phyloP scores from a whole-genome alignment of 495 filamentous ascomycete genomes.

The Xeromyces bisporus region DNA sequence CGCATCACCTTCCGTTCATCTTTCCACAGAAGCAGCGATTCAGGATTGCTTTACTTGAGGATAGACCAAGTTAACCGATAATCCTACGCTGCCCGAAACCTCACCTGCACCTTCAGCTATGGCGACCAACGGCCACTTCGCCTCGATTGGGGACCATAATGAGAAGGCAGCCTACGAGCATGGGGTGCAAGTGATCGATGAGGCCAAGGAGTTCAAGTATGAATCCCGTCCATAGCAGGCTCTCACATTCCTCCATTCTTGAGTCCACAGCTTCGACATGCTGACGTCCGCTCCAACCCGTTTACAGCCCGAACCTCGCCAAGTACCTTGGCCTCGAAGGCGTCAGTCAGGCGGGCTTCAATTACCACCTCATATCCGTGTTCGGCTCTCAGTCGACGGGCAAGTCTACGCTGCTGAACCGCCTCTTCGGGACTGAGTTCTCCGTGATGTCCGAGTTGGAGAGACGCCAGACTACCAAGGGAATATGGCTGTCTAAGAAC shows the following conservation, averaged over 20 bases:
- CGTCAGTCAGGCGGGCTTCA: slow-evolving; percentile 79
- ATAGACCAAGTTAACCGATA: too few relatives aligned
- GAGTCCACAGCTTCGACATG: too few relatives aligned
- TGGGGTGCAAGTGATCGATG: slow-evolving; percentile 93
- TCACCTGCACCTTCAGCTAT: slow-evolving; percentile 41
- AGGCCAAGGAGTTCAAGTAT: slow-evolving; percentile 92
- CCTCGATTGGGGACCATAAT: slow-evolving; percentile 49
- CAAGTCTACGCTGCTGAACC: slow-evolving; percentile 91
- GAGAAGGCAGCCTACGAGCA: slow-evolving; percentile 59
- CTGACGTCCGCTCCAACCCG: too few relatives aligned
- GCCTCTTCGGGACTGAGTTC: slow-evolving; percentile 90
- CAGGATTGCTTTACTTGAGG: slow-evolving; percentile 6
- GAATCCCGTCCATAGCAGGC: slow-evolving; percentile 2
- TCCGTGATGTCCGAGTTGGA: slow-evolving; percentile 88
- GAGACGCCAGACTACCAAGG: slow-evolving; percentile 90
- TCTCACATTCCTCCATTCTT: neutral
- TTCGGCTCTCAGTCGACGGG: slow-evolving; percentile 98
- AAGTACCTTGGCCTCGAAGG: slow-evolving; percentile 65
- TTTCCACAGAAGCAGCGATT: too few relatives aligned
- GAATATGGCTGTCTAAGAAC: slow-evolving; percentile 98
- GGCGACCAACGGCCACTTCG: slow-evolving; percentile 82
- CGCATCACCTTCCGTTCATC: slow-evolving; percentile 7
- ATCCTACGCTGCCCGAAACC: slow-evolving; percentile 14
- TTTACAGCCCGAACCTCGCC: slow-evolving; percentile 52
- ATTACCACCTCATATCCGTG: slow-evolving; percentile 96